A percentile compares a stretch with the other conserved stretches of the same genome.
Evolutionary conservation across 768 basidiomycete species (phyloP).

Genomic region (Naganishia kalamii): DNA sequence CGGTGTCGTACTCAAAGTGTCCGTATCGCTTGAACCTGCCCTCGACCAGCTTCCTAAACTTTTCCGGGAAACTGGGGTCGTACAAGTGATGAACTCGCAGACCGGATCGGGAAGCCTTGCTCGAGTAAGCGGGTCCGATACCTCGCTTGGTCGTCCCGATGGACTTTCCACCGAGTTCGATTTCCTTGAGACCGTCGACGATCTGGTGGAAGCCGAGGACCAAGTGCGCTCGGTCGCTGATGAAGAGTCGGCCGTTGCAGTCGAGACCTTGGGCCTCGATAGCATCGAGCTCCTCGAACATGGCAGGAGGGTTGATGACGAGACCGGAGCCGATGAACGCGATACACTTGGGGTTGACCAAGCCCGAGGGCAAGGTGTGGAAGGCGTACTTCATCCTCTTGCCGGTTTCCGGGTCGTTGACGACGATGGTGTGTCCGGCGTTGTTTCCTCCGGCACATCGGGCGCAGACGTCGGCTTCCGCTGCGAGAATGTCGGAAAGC

Average conservation of each 20-base stretch:
- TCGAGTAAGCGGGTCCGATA: conserved; percentile 97
- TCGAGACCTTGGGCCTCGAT: conserved; percentile 81
- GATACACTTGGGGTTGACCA: conserved; percentile 76
- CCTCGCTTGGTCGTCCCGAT: conserved; percentile 98
- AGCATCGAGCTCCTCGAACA: conserved; percentile 86
- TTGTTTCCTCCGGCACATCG: conserved; percentile 98
- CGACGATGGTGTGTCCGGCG: conserved; percentile 96
- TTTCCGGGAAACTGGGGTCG: conserved; percentile 75
- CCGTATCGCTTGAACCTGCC: conserved; percentile 97
- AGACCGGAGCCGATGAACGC: conserved; percentile 90
- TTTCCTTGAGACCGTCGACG: conserved; percentile 96
- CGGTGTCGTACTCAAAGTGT: conserved; percentile 95
- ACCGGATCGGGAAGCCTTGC: conserved; percentile 92
- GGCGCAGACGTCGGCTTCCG: conserved; percentile 83
- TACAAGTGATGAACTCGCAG: conserved; percentile 94
- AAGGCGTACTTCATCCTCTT: conserved; percentile 81
- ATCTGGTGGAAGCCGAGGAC: conserved; percentile 99
- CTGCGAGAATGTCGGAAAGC: conserved; percentile 90
- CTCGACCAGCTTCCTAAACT: conserved; percentile 93
- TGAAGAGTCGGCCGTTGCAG: conserved; percentile 74
- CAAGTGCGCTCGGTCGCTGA: conserved; percentile 93
- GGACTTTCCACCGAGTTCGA: conserved; percentile 76
- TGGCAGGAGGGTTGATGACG: conserved; percentile 91
- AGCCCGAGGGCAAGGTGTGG: conserved; percentile 80
- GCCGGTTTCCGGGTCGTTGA: conserved; percentile 56